These are phyloP conservation scores for Pseudozyma thailandica DNA, from an alignment of 1,284 basidiomycete genomes.

Conservation along the genomic window DNA sequence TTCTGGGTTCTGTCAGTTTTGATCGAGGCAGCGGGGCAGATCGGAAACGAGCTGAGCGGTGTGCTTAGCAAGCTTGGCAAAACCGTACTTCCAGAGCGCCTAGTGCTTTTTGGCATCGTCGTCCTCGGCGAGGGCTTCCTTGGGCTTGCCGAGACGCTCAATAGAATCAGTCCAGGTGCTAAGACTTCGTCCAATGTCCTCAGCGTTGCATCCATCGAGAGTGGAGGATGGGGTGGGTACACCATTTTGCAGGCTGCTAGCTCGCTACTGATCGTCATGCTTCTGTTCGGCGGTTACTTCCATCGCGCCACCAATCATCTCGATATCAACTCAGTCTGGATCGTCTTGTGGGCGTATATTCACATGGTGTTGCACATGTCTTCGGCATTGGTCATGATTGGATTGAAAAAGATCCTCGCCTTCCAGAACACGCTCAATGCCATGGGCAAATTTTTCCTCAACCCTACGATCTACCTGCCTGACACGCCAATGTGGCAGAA, in stretches of 20 bases:
- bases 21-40: slow-evolving; percentile 26
- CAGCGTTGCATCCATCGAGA: slow-evolving; percentile 16
- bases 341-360: slow-evolving; percentile 43
- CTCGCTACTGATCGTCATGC: slow-evolving; percentile 40
- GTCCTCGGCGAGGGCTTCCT: slow-evolving; percentile 51
- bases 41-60: slow-evolving; percentile 30
- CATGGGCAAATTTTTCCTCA: slow-evolving; percentile 9
- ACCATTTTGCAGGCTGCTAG: slow-evolving; percentile 35
- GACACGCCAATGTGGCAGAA: slow-evolving; percentile 8
- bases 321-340: slow-evolving; percentile 16
- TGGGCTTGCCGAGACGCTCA: slow-evolving; percentile 37
- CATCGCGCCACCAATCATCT: slow-evolving; percentile 30
- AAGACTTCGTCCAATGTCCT: slow-evolving; percentile 7
- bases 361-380: slow-evolving; percentile 47
- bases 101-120: slow-evolving; percentile 45
- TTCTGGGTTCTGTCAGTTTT: slow-evolving; percentile 44
- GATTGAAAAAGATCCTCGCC: slow-evolving; percentile 39
- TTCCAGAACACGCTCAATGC: slow-evolving; percentile 46
- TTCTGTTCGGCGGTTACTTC: slow-evolving; percentile 44
- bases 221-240: slow-evolving; percentile 42
- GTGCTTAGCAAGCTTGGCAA: slow-evolving; percentile 19
- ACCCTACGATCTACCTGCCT: slow-evolving; percentile 23
- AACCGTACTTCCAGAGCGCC: slow-evolving; percentile 32
- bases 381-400: slow-evolving; percentile 40
- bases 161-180: slow-evolving; percentile 41